Conservation (phyloP, 169 alveolate genomes). For the Cryptosporidium parvum region DNA sequence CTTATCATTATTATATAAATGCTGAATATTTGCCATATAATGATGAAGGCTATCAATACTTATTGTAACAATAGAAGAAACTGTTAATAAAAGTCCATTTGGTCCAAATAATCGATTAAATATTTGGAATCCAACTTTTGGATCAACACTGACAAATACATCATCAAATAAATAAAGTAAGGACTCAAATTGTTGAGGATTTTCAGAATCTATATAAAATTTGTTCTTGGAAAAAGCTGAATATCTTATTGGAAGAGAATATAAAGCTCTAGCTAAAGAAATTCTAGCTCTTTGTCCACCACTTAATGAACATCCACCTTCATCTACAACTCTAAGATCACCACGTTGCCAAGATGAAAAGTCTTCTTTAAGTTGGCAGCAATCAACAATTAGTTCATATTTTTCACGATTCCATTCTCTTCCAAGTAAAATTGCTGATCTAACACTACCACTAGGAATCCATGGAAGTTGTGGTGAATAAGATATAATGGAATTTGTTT, state of each 20-base stretch:
- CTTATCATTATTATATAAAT: background rate
- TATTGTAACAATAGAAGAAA: conserved; percentile 41
- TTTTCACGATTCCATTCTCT: conserved; percentile 79
- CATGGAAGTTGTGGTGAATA: conserved; percentile 86
- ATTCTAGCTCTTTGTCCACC: conserved; percentile 95
- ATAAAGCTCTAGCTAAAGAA: conserved; percentile 92
- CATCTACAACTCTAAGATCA: conserved; percentile 86
- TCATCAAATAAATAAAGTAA: conserved; percentile 58
- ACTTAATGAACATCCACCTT: conserved; percentile 89
- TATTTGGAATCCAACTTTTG: conserved; percentile 54
- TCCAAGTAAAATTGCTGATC: conserved; percentile 86
- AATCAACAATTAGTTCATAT: conserved; percentile 80
- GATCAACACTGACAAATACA: conserved; percentile 68
- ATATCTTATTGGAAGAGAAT: conserved; percentile 76
- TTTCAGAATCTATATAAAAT: conserved; percentile 13
- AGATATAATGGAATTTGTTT: conserved; percentile 77
- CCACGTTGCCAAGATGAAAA: conserved; percentile 80
- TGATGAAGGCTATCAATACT: conserved; percentile 68
- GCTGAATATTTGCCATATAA: conserved; percentile 29
- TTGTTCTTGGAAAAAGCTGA: conserved; percentile 2
- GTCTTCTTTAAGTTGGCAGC: conserved; percentile 82
- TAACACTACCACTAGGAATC: conserved; percentile 85
- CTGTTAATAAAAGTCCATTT: conserved; percentile 31
- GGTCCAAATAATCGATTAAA: conserved; percentile 62
- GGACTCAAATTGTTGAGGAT: conserved; percentile 25